These are phyloP conservation scores for Cunninghamia lanceolata DNA, from an alignment of 75 land plant species.

Conservation along the genomic window DNA sequence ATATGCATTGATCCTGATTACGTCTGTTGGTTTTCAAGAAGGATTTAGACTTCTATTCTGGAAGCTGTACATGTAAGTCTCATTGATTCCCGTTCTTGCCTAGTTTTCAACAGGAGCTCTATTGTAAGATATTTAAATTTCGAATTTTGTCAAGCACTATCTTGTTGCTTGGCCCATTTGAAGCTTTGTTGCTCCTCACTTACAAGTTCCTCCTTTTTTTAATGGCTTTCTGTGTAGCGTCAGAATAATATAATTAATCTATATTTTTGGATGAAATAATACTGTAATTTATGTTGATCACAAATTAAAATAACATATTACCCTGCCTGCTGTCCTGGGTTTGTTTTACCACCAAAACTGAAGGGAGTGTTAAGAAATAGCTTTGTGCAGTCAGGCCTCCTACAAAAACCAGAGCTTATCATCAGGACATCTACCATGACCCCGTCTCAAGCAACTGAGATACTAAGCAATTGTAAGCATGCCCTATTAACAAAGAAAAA, in stretches of 20 bases:
- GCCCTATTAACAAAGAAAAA: no score
- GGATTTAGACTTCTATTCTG: conserved; percentile 71
- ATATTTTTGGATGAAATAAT: neutral
- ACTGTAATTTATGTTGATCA: neutral
- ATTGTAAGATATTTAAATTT: neutral
- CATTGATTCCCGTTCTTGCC: conserved; percentile 1
- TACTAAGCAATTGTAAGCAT: no score
- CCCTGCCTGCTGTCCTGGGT: neutral
- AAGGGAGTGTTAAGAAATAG: neutral
- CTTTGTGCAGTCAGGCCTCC: neutral
- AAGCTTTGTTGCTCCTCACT: neutral
- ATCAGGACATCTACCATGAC: neutral
- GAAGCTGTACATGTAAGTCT: conserved; percentile 79
- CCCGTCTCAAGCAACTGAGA: neutral
- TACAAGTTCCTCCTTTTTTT: neutral
- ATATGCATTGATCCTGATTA: conserved; percentile 50
- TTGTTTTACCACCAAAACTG: neutral
- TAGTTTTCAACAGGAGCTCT: neutral
- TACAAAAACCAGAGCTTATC: neutral
- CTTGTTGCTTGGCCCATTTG: neutral
- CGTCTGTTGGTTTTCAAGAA: conserved; percentile 83
- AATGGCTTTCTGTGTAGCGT: neutral
- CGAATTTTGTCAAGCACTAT: neutral
- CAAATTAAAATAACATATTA: neutral
- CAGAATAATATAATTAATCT: neutral